A percentile compares a stretch with the other conserved stretches of the same genome.
phyloP scores from a whole-genome alignment of 805 yeast species.

The Alloascoidea africana region DNA sequence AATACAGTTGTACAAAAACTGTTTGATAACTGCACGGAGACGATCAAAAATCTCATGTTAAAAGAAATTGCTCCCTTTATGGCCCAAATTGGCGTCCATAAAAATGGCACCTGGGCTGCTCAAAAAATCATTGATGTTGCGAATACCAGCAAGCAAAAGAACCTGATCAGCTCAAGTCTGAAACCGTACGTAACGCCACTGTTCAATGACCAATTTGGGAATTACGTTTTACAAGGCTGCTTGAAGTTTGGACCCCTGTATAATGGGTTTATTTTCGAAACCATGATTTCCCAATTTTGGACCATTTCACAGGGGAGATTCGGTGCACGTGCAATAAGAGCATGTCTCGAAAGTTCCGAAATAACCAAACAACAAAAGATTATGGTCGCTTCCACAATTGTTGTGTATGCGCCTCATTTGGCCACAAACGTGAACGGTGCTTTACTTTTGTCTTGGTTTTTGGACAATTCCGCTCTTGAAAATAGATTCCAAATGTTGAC shows the following conservation, averaged over 20 bases:
- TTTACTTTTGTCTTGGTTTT: constrained; percentile 80
- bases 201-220: constrained; percentile 92
- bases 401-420: constrained; percentile 62
- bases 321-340: constrained; percentile 91
- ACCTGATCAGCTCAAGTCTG: constrained; percentile 51
- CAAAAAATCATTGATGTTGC: constrained; percentile 83
- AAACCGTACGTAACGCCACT: constrained; percentile 72
- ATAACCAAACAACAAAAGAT: constrained; percentile 54
- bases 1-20: constrained; percentile 91
- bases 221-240: constrained; percentile 91
- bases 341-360: constrained; percentile 72
- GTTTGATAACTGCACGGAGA: constrained; percentile 54
- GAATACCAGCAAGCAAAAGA: constrained; percentile 43
- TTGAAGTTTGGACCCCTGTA: constrained; percentile 79
- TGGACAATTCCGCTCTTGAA: constrained; percentile 66
- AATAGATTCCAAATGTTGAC: constrained; percentile 55
- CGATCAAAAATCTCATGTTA: constrained; percentile 69
- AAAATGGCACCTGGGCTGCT: constrained; percentile 99
- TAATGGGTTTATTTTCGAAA: constrained; percentile 80
- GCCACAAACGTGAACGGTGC: constrained; percentile 82
- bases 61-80: constrained; percentile 62
- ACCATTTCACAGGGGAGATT: constrained; percentile 77
- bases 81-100: constrained; percentile 88
- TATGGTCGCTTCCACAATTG: constrained; percentile 62
- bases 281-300: constrained; percentile 62